These are phyloP conservation scores for Camellia lanceoleosa DNA, from an alignment of 148 eudicot genomes.

Conservation along the genomic window DNA sequence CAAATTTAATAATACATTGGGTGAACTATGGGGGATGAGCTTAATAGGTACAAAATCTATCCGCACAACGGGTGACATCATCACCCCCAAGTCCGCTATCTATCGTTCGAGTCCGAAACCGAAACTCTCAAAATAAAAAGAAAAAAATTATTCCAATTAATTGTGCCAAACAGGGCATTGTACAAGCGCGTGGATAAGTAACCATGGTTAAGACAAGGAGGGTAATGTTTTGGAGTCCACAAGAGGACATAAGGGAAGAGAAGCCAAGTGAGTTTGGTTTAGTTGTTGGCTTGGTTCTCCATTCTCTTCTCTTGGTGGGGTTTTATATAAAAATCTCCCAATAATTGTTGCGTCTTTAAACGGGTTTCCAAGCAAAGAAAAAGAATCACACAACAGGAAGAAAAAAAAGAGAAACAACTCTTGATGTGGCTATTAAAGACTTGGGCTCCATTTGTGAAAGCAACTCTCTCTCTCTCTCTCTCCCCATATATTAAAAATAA, in stretches of 20 bases:
- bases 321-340: constrained; percentile 17
- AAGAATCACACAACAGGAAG: constrained; percentile 21
- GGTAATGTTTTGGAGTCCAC: background rate
- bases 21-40: no score
- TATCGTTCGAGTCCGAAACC: no score
- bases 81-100: no score
- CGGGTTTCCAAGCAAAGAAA: constrained; percentile 24
- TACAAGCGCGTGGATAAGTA: no score
- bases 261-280: constrained; percentile 9
- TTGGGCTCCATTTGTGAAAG: background rate
- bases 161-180: no score
- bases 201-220: background rate
- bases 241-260: no score
- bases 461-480: background rate
- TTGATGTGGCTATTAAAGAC: constrained; percentile 30
- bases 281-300: background rate
- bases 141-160: no score
- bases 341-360: constrained; percentile 31
- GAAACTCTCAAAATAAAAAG: no score
- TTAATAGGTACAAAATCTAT: no score
- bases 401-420: constrained; percentile 10
- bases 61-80: no score
- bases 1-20: no score
- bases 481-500: no score
- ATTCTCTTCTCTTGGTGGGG: constrained; percentile 17